phyloP scores from a whole-genome alignment of 2,329 filamentous ascomycete genomes.

The Apiospora kogelbergensis region DNA sequence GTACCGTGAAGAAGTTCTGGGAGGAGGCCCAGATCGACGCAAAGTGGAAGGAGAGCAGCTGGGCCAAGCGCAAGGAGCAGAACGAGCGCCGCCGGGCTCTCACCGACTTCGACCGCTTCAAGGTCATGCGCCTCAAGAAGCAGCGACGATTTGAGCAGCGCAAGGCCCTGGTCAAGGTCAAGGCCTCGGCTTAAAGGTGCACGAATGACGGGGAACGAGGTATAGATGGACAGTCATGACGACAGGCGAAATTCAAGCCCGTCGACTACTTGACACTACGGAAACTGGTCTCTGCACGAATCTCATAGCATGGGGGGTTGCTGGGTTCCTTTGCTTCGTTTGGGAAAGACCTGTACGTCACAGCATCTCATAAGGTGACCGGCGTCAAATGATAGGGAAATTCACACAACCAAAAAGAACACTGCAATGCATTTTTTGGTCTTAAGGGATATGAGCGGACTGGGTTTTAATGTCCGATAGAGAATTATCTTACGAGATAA shows the following conservation, averaged over 20 bases:
- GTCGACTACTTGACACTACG: constrained; percentile 11
- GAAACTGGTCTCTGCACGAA: constrained; percentile 17
- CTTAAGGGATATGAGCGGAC: constrained; percentile 6
- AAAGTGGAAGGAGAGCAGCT: constrained; percentile 90
- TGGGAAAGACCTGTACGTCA: constrained; percentile 65
- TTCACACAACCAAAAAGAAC: constrained; percentile 42
- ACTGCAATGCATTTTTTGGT: constrained; percentile 10
- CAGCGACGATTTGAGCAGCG: constrained; percentile 97
- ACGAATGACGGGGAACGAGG: constrained; percentile 22
- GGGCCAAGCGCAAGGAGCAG: constrained; percentile 91
- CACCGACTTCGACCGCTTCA: constrained; percentile 99
- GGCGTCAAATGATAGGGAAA: constrained; percentile 65
- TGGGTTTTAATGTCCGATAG: constrained; percentile 8
- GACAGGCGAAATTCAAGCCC: neutral
- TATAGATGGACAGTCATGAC: constrained; percentile 10
- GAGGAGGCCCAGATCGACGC: constrained; percentile 86
- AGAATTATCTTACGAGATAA: constrained; percentile 10
- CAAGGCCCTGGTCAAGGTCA: constrained; percentile 94
- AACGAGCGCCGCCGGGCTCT: constrained; percentile 84
- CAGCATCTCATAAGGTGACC: constrained; percentile 50
- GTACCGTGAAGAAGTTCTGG: constrained; percentile 84
- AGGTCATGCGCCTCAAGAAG: constrained; percentile 99
- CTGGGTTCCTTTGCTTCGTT: constrained; percentile 56
- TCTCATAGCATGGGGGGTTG: constrained; percentile 30
- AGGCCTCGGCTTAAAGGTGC: constrained; percentile 68